Base-by-base conservation (phyloP, 2,329 filamentous ascomycete species). In the Neofusicoccum laricinum region DNA sequence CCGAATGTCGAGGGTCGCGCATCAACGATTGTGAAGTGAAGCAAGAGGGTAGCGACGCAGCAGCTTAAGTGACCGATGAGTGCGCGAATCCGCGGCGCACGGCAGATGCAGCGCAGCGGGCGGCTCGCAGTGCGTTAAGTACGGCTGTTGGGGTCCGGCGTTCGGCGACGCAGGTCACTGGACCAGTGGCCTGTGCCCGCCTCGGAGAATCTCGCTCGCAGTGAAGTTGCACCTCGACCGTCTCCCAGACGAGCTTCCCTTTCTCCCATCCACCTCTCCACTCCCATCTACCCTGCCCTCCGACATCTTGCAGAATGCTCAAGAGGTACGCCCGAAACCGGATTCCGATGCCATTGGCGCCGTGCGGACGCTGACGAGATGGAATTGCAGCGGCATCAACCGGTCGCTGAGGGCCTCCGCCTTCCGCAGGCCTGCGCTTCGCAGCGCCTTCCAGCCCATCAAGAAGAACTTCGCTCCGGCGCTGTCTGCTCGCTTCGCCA, bases 341-440 rank as follows among this genome's bases (percentile, higher is more conserved):
- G 57, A 61, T 21, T 17, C 64, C 66, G 71, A 67, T 38, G 66
- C 75, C 76, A 78, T 78, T 78, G 76, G 74, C 70, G 71, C 74
- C 74, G 68, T 69, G 66, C 63, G 63, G 66, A 67, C 65, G 70
- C 76, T 78, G 75, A 76, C 76, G 74, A 75, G 76, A 77, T 72
- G 70, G 68, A 67, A 71, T 69, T 67, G 68, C 74, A 89, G 87
- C 84, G 86, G 86, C 81, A 80, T 89, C 80, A 84, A 86, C 81
- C 83, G 86, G 81, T 83, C 84, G 80, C 82, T 87, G 77, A 84
- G 85, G 81, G 84, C 84, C 78, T 80, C 83, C 76, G 80, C 83
- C 73, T 80, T 85, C 76, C 80, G 83, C 77, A 82, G 84, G 75
- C 84, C 85, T 75, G 80, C 83, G 76, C 76, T 80, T 62, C 48